These are phyloP conservation scores for Tuber magnatum DNA, from an alignment of 495 filamentous ascomycete species.

Conservation along the genomic window DNA sequence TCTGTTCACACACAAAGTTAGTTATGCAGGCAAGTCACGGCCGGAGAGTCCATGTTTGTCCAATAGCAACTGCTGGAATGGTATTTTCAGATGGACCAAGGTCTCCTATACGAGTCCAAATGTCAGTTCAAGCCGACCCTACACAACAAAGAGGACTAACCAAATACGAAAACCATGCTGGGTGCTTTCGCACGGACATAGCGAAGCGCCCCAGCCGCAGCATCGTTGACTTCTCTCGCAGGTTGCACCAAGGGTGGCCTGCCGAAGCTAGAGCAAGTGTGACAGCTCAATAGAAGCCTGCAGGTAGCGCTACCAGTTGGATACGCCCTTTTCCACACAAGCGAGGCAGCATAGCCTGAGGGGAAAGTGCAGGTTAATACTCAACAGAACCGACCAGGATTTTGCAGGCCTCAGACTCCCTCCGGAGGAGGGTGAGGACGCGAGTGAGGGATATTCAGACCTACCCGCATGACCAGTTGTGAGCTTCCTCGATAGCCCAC, in stretches of 20 bases:
- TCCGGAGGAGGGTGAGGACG: not conserved
- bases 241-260: not conserved
- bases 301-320: not conserved
- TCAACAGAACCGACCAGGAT: not conserved
- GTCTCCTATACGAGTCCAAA: not conserved
- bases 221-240: not conserved
- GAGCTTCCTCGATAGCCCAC: not conserved
- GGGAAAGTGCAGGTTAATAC: not conserved
- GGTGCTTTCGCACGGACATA: not conserved
- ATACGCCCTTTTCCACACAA: not conserved
- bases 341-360: not conserved
- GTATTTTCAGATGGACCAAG: not conserved
- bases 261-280: not conserved
- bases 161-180: not conserved
- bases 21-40: not conserved
- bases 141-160: not conserved
- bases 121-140: not conserved
- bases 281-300: not conserved
- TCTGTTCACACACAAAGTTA: not conserved
- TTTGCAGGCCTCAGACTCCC: not conserved
- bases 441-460: slow-evolving; percentile 3
- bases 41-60: not conserved
- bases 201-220: not conserved
- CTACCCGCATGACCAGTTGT: not conserved
- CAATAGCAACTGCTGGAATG: not conserved